Conservation (phyloP, 2,329 filamentous ascomycete species). For the Pseudohalonectria lignicola region DNA sequence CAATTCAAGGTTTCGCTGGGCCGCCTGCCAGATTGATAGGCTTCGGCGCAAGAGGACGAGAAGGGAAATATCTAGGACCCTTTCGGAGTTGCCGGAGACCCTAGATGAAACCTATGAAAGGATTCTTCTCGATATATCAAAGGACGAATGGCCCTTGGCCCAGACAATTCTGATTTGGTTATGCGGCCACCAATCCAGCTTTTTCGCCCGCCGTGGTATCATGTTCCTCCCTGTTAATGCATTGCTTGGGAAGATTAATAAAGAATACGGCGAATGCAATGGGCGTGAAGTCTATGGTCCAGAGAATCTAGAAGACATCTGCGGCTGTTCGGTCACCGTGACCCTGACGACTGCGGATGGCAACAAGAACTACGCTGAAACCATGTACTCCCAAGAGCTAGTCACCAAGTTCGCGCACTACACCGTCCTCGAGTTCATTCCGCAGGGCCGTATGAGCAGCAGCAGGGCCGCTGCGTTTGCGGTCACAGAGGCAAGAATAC, state of each 20-base stretch:
- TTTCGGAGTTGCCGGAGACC: not conserved
- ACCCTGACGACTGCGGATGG: no score
- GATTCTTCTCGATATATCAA: not conserved
- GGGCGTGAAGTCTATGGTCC: not conserved
- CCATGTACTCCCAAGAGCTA: not conserved
- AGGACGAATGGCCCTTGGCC: not conserved
- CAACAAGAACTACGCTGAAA: not conserved
- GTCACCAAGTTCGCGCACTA: not conserved
- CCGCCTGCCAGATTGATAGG: not conserved
- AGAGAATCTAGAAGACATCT: not conserved
- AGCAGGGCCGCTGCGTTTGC: not conserved
- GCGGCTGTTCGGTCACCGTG: not conserved
- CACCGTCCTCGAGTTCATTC: not conserved
- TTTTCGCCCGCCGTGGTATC: no score
- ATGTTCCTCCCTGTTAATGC: no score
- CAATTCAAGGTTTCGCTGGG: slow-evolving; percentile 2
- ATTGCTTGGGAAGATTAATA: no score
- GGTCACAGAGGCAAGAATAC: not conserved
- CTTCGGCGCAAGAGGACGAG: not conserved
- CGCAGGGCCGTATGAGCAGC: not conserved
- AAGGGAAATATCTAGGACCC: not conserved
- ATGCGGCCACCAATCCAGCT: no score
- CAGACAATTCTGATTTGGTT: not conserved
- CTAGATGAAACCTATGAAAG: not conserved
- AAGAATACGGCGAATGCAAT: no score